A percentile compares a stretch with the other conserved stretches of the same genome.
Evolutionary conservation across 352 stramenopile genomes (phyloP).

Genomic region (Aphanomyces astaci): DNA sequence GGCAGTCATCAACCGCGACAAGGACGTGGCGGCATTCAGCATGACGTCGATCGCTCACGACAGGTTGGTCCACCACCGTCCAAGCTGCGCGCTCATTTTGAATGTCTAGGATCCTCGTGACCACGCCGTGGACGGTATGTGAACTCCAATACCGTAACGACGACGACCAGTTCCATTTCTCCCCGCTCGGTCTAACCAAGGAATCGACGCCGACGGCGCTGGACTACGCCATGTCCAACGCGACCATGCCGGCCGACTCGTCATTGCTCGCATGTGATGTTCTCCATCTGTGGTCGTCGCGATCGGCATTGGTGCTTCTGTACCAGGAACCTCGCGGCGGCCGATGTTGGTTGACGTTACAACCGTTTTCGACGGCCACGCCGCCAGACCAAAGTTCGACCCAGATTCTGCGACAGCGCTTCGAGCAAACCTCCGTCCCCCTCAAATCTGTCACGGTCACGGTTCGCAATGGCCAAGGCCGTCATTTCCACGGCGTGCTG

Average conservation of each 20-base stretch:
- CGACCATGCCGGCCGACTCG: not conserved
- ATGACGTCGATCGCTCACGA: slow-evolving; percentile 2
- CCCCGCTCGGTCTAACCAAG: not conserved
- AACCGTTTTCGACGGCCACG: not conserved
- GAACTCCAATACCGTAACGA: slow-evolving; percentile 3
- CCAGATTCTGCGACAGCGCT: not conserved
- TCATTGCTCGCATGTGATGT: slow-evolving; percentile 7
- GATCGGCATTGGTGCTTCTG: not conserved
- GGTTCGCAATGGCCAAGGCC: not conserved
- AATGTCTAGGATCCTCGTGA: slow-evolving; percentile 4
- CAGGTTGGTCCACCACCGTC: not conserved
- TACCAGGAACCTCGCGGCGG: slow-evolving; percentile 11
- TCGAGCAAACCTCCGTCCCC: slow-evolving; percentile 4
- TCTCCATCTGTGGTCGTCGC: not conserved
- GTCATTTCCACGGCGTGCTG: not conserved
- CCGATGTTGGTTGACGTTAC: not conserved
- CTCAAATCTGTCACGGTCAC: slow-evolving; percentile 1
- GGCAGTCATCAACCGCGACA: not conserved
- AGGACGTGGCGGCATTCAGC: slow-evolving; percentile 8
- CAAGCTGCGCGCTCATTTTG: not conserved
- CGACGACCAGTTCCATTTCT: slow-evolving; percentile 2
- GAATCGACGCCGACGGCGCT: not conserved
- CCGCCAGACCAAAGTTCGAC: not conserved
- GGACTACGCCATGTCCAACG: not conserved
- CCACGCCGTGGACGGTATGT: slow-evolving; percentile 11